phyloP scores from a whole-genome alignment of 331 rosid species.

The Acacia pycnantha region DNA sequence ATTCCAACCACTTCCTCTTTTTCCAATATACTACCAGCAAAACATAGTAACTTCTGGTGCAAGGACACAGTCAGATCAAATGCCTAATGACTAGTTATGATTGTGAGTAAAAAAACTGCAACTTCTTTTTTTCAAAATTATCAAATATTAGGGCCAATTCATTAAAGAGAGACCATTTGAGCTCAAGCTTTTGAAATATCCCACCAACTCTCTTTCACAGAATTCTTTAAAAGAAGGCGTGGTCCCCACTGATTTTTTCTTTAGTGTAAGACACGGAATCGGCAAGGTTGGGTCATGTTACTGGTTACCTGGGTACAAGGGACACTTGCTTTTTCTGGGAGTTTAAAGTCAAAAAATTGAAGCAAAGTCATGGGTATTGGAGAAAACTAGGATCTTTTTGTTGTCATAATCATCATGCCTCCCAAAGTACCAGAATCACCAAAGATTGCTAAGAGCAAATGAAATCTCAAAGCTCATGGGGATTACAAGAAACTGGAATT shows the following conservation, averaged over 20 bases:
- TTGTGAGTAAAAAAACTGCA: not conserved
- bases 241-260: constrained; percentile 32
- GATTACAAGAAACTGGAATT: not conserved
- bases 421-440: not conserved
- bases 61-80: not conserved
- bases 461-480: not conserved
- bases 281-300: constrained; percentile 17
- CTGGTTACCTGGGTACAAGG: constrained; percentile 15
- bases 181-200: constrained; percentile 33
- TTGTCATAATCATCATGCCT: not conserved
- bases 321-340: not conserved
- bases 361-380: not conserved
- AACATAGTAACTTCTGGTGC: constrained; percentile 15
- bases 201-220: not conserved
- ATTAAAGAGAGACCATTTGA: constrained; percentile 34
- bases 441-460: not conserved
- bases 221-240: constrained; percentile 29
- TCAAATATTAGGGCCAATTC: not conserved
- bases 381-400: constrained; percentile 16
- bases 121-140: not conserved
- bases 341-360: constrained; percentile 21
- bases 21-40: constrained; percentile 17
- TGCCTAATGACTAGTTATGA: not conserved
- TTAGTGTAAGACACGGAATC: constrained; percentile 16
- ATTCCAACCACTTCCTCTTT: constrained; percentile 26